Conservation (phyloP, 805 yeast genomes). For the Barnettozyma botsteinii region DNA sequence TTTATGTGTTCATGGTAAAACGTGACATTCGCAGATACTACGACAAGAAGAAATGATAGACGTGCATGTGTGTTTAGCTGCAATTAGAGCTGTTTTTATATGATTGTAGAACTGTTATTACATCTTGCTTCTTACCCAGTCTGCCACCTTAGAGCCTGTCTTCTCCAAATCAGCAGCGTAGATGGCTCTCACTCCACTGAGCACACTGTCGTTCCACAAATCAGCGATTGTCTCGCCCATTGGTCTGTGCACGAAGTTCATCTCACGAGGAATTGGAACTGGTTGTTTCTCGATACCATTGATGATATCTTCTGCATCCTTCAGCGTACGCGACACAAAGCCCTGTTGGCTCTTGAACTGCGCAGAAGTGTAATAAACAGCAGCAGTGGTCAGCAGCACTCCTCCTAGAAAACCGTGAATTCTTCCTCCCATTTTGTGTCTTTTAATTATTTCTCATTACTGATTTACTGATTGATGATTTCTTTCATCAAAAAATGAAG, state of each 20-base stretch:
- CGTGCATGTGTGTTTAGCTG: not conserved
- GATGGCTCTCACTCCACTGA: slow-evolving; percentile 56
- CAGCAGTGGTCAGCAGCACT: slow-evolving; percentile 55
- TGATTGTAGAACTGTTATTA: not conserved
- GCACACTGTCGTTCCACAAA: slow-evolving; percentile 73
- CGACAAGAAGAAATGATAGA: slow-evolving; percentile 25
- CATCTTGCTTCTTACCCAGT: slow-evolving; percentile 5
- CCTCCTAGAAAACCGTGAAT: slow-evolving; percentile 52
- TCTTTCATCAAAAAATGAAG: too few species aligned
- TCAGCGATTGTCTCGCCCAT: slow-evolving; percentile 65
- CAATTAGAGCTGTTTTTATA: too few species aligned
- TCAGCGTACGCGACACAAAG: slow-evolving; percentile 42
- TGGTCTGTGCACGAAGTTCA: slow-evolving; percentile 39
- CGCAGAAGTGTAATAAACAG: slow-evolving; percentile 55
- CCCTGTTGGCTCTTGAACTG: slow-evolving; percentile 45
- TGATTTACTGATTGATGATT: not conserved
- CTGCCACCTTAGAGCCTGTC: slow-evolving; percentile 9
- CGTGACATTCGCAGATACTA: slow-evolving; percentile 48
- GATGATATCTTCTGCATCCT: slow-evolving; percentile 43
- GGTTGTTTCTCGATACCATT: slow-evolving; percentile 45
- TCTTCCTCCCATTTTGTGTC: slow-evolving; percentile 42
- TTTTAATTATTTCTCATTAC: too few species aligned
- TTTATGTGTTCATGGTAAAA: slow-evolving; percentile 42
- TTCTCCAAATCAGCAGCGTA: slow-evolving; percentile 48
- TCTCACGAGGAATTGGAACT: slow-evolving; percentile 36